Base-by-base conservation (phyloP, 148 eudicot species). In the Salicornia ramosissima region DNA sequence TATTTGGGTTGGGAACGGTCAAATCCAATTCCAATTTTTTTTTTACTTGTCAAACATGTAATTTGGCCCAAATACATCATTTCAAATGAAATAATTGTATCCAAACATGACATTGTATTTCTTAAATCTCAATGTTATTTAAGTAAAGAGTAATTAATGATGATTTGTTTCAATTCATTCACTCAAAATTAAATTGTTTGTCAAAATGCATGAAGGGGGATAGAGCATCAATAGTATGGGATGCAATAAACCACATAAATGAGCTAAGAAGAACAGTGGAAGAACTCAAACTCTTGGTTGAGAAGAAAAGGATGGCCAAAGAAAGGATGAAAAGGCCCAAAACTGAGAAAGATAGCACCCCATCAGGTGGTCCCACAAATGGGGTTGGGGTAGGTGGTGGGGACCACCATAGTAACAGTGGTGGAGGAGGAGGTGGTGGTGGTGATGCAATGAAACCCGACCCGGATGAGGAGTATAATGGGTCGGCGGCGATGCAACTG, bases 141-240 rank as follows among this genome's bases (percentile, higher is more conserved):
- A n/a, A n/a, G n/a, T n/a, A n/a, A n/a, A n/a, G n/a, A n/a, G n/a
- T n/a, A n/a, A n/a, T n/a, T n/a, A n/a, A n/a, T n/a, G n/a, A n/a
- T n/a, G n/a, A n/a, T n/a, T n/a, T n/a, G n/a, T n/a, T n/a, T n/a
- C n/a, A n/a, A n/a, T n/a, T n/a, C n/a, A n/a, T n/a, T n/a, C n/a
- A n/a, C n/a, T n/a, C n/a, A n/a, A n/a, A n/a, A n/a, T n/a, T n/a
- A 36, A 69, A 49, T 2, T 10, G 9, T 22, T 42, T 68, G 50
- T 21, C 3, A 11, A 13, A 25, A 33, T 58, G 18, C 6, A 33
- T 56, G 66, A 71, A 91, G 98, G 28, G 56, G 34, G 97, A 90
- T 73, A 85, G 96, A 75, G 98, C 98, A 71, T 85, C 97, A 18
- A 66, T 88, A 64, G 95, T 93, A 3, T 79, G 72, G 26, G 90